Percentiles rank a stretch among this genome's conserved stretches.
Evolutionary conservation across 2,329 filamentous ascomycete species (phyloP).

Genomic region (Alternaria infectoria): DNA sequence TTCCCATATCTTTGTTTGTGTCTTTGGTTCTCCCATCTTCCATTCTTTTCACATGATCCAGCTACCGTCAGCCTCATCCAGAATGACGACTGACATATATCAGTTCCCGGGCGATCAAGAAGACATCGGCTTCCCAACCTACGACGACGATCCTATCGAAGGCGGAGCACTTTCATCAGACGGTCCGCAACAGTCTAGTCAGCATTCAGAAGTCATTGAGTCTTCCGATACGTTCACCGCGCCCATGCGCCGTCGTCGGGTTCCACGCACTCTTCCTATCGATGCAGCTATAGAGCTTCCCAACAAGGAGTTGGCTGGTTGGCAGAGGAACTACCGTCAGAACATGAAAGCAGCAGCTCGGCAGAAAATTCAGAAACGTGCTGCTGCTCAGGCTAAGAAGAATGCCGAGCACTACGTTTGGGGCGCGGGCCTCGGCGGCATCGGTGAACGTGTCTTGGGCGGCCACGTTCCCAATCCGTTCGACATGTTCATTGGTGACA

Average conservation of each 20-base stretch:
- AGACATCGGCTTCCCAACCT: slow-evolving; percentile 41
- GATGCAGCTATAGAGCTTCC: slow-evolving; percentile 61
- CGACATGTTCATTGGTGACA: slow-evolving; percentile 64
- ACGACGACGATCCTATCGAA: slow-evolving; percentile 45
- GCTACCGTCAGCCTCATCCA: too few species aligned
- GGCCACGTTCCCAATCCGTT: slow-evolving; percentile 57
- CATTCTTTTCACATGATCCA: not conserved
- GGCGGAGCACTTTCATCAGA: slow-evolving; percentile 33
- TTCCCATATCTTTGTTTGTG: not conserved
- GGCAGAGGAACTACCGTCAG: slow-evolving; percentile 63
- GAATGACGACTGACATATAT: slow-evolving; percentile 19
- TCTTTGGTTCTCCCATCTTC: not conserved
- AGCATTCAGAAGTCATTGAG: slow-evolving; percentile 31
- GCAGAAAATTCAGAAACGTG: slow-evolving; percentile 53
- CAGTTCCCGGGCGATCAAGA: slow-evolving; percentile 33
- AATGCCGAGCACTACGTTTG: slow-evolving; percentile 69
- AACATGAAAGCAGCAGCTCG: slow-evolving; percentile 63
- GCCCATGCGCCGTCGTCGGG: slow-evolving; percentile 48
- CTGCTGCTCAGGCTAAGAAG: slow-evolving; percentile 60
- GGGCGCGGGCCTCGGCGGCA: slow-evolving; percentile 61
- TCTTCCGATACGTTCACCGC: slow-evolving; percentile 50
- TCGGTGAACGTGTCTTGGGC: slow-evolving; percentile 39
- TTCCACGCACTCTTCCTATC: slow-evolving; percentile 50
- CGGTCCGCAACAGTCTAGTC: slow-evolving; percentile 8
- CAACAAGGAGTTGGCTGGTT: slow-evolving; percentile 63